These are phyloP conservation scores for Colletotrichum sp. DNA, from an alignment of 2,329 filamentous ascomycete genomes.

Conservation along the genomic window DNA sequence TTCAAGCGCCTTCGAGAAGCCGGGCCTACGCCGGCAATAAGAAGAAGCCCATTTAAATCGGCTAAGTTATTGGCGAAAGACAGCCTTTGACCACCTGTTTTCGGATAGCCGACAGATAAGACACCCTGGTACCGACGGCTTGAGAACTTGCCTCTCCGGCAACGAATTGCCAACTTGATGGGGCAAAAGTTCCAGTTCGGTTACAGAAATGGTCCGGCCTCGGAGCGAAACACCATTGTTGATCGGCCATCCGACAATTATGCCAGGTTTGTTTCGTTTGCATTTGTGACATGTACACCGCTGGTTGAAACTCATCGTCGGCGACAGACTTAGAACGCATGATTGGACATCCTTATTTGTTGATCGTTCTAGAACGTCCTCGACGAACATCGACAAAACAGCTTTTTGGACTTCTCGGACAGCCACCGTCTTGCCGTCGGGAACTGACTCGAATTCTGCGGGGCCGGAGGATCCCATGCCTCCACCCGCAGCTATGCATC, in stretches of 20 bases:
- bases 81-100: background rate
- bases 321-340: background rate
- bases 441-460: background rate
- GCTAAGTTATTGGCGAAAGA: background rate
- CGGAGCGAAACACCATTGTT: background rate
- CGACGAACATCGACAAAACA: background rate
- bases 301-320: background rate
- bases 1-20: background rate
- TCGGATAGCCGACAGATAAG: constrained; percentile 8
- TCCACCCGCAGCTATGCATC: background rate
- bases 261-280: background rate
- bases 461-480: background rate
- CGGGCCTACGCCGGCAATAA: constrained; percentile 3
- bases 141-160: background rate
- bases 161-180: background rate
- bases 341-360: background rate
- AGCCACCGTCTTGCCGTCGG: background rate
- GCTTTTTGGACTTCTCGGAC: background rate
- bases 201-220: constrained; percentile 7
- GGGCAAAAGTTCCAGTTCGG: background rate
- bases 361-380: background rate
- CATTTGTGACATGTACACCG: background rate
- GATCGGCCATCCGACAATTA: background rate
- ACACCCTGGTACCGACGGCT: background rate
- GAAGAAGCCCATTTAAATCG: background rate